Evolutionary conservation across 169 alveolate genomes (phyloP).

Genomic region (Plasmodium billcollinsi): DNA sequence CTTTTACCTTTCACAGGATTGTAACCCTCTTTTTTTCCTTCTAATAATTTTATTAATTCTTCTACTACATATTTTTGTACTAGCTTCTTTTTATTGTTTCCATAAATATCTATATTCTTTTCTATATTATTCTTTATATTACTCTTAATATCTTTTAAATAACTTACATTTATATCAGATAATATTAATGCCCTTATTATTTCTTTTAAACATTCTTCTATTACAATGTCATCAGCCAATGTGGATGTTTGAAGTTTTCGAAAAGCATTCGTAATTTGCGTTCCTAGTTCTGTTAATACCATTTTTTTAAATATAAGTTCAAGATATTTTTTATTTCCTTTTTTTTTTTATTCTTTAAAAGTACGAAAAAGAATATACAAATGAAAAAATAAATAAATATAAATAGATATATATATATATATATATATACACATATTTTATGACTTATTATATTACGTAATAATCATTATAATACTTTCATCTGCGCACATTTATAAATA

Average conservation of each 20-base stretch:
- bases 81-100: conserved; percentile 87
- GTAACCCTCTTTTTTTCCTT: conserved; percentile 93
- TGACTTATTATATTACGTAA: no score
- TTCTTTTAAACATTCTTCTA: conserved; percentile 93
- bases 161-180: conserved; percentile 95
- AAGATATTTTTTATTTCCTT: neutral
- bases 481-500: no score
- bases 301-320: conserved; percentile 77
- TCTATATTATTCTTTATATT: conserved; percentile 91
- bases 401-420: no score
- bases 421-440: no score
- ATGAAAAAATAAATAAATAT: no score
- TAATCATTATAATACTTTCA: no score
- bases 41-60: conserved; percentile 95
- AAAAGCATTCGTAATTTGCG: conserved; percentile 94
- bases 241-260: conserved; percentile 94
- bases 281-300: conserved; percentile 98
- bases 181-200: conserved; percentile 93
- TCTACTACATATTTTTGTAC: conserved; percentile 85
- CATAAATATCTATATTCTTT: conserved; percentile 85
- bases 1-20: conserved; percentile 93
- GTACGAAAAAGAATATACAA: neutral
- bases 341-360: neutral
- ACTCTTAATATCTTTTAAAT: conserved; percentile 92
- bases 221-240: conserved; percentile 94